These are phyloP conservation scores for Hymenoscyphus scutula DNA, from an alignment of 2,329 filamentous ascomycete genomes.

Conservation along the genomic window DNA sequence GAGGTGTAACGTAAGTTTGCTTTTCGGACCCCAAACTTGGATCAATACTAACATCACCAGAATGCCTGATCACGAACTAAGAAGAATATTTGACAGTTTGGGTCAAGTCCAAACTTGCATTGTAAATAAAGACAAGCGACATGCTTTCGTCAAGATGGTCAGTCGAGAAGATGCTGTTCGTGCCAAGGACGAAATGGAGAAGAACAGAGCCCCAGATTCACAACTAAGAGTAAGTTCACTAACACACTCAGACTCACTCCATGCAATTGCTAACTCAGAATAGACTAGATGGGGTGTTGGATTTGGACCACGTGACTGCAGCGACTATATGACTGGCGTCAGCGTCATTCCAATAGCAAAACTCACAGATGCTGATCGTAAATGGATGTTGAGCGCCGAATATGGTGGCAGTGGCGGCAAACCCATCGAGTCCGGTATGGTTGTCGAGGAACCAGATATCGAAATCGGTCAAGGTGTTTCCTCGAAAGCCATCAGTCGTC, in stretches of 20 bases:
- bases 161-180: slow-evolving; percentile 78
- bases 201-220: slow-evolving; percentile 67
- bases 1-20: slow-evolving; percentile 77
- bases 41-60: slow-evolving; percentile 43
- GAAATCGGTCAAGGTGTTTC: slow-evolving; percentile 97
- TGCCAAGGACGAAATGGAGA: slow-evolving; percentile 87
- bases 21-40: background rate
- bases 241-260: background rate
- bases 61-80: slow-evolving; percentile 77
- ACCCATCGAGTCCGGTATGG: slow-evolving; percentile 76
- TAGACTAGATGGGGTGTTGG: slow-evolving; percentile 97
- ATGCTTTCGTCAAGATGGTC: slow-evolving; percentile 99
- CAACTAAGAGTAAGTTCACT: slow-evolving; percentile 30
- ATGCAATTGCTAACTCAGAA: slow-evolving; percentile 32
- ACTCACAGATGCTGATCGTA: slow-evolving; percentile 91
- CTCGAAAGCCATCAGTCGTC: slow-evolving; percentile 76
- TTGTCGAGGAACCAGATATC: slow-evolving; percentile 96
- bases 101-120: slow-evolving; percentile 96
- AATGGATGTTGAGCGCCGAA: slow-evolving; percentile 94
- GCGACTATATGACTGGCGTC: slow-evolving; percentile 88
- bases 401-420: slow-evolving; percentile 88
- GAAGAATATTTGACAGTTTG: slow-evolving; percentile 74
- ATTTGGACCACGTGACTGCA: slow-evolving; percentile 94
- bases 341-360: slow-evolving; percentile 91
- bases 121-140: slow-evolving; percentile 95